Evolutionary conservation across 805 yeast genomes (phyloP).

Genomic region (Pichia occidentalis): DNA sequence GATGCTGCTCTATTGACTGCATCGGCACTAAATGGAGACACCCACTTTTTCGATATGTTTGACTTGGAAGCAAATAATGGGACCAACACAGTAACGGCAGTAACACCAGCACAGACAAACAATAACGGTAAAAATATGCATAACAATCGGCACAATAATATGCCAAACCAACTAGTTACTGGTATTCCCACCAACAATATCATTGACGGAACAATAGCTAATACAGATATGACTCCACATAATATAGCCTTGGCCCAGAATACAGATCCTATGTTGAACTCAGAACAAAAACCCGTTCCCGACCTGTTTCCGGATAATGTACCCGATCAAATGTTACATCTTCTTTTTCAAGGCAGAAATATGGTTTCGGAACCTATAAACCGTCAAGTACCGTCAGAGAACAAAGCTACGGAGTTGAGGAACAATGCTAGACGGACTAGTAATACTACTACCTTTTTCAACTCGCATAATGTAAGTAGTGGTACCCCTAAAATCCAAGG

Average conservation of each 20-base stretch:
- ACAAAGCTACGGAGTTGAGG: too few relatives aligned
- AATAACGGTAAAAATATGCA: too few relatives aligned
- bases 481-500: too few relatives aligned
- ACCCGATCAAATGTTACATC: conserved; percentile 43
- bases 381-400: not conserved
- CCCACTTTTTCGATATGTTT: conserved; percentile 51
- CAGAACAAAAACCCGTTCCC: not conserved
- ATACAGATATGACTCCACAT: not conserved
- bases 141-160: too few relatives aligned
- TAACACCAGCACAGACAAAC: too few relatives aligned
- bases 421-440: too few relatives aligned
- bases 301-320: conserved; percentile 19
- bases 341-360: conserved; percentile 45
- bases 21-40: conserved; percentile 58
- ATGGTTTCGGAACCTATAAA: not conserved
- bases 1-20: conserved; percentile 72
- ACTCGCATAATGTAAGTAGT: too few relatives aligned
- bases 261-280: not conserved
- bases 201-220: not conserved
- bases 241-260: not conserved
- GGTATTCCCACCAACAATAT: too few relatives aligned
- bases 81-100: conserved; percentile 2
- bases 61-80: conserved; percentile 20
- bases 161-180: too few relatives aligned
- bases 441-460: too few relatives aligned